Conservation (phyloP, 192 early-diverging fungal genomes). For the Lunasporangiospora selenospora region DNA sequence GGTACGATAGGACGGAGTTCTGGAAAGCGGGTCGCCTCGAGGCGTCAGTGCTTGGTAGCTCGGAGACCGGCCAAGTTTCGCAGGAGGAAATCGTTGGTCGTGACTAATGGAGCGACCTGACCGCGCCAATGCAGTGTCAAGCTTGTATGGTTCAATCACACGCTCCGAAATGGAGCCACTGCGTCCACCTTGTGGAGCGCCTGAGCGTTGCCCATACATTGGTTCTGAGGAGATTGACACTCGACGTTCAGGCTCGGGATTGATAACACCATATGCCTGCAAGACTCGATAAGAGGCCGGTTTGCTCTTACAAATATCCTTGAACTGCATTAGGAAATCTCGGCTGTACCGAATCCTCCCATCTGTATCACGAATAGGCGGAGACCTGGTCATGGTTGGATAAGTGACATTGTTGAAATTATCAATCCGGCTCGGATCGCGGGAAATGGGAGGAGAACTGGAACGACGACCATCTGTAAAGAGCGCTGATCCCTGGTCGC, state of each 20-base stretch:
- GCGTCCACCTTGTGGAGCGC: conserved; percentile 14
- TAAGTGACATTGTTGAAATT: conserved; percentile 42
- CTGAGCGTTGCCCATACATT: conserved; percentile 23
- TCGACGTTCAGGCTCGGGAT: conserved; percentile 32
- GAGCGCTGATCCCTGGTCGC: no score
- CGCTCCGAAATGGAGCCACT: conserved; percentile 32
- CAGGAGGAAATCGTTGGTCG: conserved; percentile 50
- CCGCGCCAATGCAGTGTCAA: no score
- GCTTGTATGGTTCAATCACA: no score
- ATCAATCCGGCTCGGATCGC: conserved; percentile 40
- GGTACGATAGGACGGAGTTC: conserved; percentile 51
- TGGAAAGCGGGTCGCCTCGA: conserved; percentile 27
- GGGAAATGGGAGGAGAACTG: conserved; percentile 49
- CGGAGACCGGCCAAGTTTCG: conserved; percentile 29
- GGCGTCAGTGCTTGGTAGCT: conserved; percentile 20
- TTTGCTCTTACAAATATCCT: conserved; percentile 56
- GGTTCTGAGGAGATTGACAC: no score
- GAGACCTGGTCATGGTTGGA: conserved; percentile 52
- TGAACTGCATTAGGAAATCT: conserved; percentile 78
- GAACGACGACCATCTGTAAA: no score
- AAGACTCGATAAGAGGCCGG: conserved; percentile 53
- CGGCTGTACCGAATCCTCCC: conserved; percentile 67
- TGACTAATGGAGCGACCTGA: conserved; percentile 35
- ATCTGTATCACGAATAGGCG: no score
- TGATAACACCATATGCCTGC: conserved; percentile 45